A percentile compares a stretch with the other conserved stretches of the same genome.
phyloP scores from a whole-genome alignment of 2,329 filamentous ascomycete species.

The Gremmenia infestans region DNA sequence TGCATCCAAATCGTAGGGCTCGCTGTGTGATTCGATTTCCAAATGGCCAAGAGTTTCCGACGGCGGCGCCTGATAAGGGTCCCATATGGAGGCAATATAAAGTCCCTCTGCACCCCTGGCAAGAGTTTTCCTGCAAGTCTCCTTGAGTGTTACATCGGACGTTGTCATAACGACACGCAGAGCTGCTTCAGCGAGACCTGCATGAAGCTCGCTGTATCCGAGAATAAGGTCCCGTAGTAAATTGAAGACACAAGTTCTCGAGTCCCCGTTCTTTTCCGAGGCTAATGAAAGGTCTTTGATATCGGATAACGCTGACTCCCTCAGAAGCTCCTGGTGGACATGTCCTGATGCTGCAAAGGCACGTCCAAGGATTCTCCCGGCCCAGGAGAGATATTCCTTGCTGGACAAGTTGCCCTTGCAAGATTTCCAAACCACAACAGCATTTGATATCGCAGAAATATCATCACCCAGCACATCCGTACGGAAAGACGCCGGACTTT shows the following conservation, averaged over 20 bases:
- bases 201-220: conserved; percentile 49
- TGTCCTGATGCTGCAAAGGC: conserved; percentile 74
- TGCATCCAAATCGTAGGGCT: conserved; percentile 18
- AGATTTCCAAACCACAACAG: conserved; percentile 70
- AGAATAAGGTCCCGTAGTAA: conserved; percentile 58
- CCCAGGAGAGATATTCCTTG: conserved; percentile 74
- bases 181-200: conserved; percentile 57
- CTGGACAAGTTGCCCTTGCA: conserved; percentile 61
- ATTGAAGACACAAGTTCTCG: conserved; percentile 58
- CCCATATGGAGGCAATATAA: conserved; percentile 52
- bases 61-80: conserved; percentile 48
- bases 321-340: conserved; percentile 54
- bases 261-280: conserved; percentile 40
- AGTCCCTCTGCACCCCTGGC: conserved; percentile 47
- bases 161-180: conserved; percentile 51
- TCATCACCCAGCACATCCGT: conserved; percentile 69
- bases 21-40: not conserved
- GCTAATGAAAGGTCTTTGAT: conserved; percentile 33
- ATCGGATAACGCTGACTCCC: conserved; percentile 52
- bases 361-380: conserved; percentile 75
- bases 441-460: conserved; percentile 54
- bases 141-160: conserved; percentile 34
- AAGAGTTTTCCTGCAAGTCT: conserved; percentile 48
- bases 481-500: conserved; percentile 49
- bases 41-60: conserved; percentile 38